Conservation (phyloP, 2,329 filamentous ascomycete species). For the Hypoxylon sp. region DNA sequence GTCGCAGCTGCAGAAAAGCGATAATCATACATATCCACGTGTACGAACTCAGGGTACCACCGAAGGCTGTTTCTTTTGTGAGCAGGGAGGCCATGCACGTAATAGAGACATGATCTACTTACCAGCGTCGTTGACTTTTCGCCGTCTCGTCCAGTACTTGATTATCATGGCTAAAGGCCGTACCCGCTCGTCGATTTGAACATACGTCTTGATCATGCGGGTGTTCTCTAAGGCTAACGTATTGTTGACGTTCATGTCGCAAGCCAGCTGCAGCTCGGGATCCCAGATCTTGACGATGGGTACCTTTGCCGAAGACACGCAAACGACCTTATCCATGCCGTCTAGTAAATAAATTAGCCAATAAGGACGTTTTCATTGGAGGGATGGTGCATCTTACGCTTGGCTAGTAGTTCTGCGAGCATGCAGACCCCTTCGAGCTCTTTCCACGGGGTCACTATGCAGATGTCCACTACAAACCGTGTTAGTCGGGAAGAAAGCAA, state of each 20-base stretch:
- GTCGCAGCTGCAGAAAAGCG: slow-evolving; percentile 89
- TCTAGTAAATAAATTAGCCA: slow-evolving; percentile 62
- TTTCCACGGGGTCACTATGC: slow-evolving; percentile 91
- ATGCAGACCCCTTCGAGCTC: slow-evolving; percentile 89
- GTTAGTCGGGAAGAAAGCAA: slow-evolving; percentile 43
- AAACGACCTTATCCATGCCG: slow-evolving; percentile 96
- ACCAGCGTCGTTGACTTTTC: slow-evolving; percentile 97
- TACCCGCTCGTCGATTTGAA: slow-evolving; percentile 89
- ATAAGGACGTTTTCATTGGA: not conserved
- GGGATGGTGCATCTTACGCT: slow-evolving; percentile 67
- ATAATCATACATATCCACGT: slow-evolving; percentile 99
- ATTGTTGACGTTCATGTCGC: slow-evolving; percentile 99
- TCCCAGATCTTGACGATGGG: slow-evolving; percentile 99
- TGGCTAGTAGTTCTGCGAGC: slow-evolving; percentile 84
- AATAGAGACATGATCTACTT: slow-evolving; percentile 48
- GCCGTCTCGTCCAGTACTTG: slow-evolving; percentile 94
- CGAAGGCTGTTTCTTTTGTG: slow-evolving; percentile 68
- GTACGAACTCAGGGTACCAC: slow-evolving; percentile 95
- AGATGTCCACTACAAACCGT: slow-evolving; percentile 80
- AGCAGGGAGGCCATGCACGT: not conserved
- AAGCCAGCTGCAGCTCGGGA: slow-evolving; percentile 85
- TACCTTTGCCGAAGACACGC: slow-evolving; percentile 92
- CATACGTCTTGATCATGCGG: slow-evolving; percentile 96
- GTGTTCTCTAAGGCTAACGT: slow-evolving; percentile 95
- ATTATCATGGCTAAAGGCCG: slow-evolving; percentile 94